Evolutionary conservation across 2,329 filamentous ascomycete species (phyloP).

Genomic region (Epichloe glyceriae): DNA sequence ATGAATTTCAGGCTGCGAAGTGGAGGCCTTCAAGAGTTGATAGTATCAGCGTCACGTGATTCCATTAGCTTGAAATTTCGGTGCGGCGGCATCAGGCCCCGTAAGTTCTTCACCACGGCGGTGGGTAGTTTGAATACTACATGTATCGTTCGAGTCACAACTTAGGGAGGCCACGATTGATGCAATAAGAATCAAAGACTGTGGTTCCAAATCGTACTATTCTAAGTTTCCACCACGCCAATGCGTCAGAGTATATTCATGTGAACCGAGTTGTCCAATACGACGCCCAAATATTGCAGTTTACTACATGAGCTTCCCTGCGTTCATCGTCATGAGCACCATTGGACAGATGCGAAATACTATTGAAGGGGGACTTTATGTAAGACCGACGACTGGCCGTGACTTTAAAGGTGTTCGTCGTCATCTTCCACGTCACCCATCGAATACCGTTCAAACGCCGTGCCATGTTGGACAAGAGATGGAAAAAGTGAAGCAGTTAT

Average conservation of each 20-base stretch:
- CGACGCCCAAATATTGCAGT: not conserved
- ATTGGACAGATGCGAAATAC: not conserved
- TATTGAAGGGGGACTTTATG: not conserved
- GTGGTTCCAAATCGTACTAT: no score
- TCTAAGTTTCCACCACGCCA: no score
- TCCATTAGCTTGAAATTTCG: not conserved
- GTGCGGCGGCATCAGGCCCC: not conserved
- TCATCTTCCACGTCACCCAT: not conserved
- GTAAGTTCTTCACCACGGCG: not conserved
- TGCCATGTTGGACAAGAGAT: conserved; percentile 2
- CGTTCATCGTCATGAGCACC: conserved; percentile 1
- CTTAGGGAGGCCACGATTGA: no score
- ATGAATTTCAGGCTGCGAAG: not conserved
- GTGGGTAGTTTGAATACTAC: no score
- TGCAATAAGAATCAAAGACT: no score
- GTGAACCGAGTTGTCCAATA: not conserved
- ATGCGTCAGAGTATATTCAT: not conserved
- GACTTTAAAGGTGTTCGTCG: not conserved
- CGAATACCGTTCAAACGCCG: conserved; percentile 4
- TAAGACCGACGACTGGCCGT: not conserved
- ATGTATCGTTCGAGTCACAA: no score
- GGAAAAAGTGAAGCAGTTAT: conserved; percentile 6
- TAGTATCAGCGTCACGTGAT: not conserved
- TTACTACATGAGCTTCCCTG: not conserved
- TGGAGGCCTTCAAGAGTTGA: not conserved